phyloP scores from a whole-genome alignment of 345 rosid species.

The Cardamine resedifolia region DNA sequence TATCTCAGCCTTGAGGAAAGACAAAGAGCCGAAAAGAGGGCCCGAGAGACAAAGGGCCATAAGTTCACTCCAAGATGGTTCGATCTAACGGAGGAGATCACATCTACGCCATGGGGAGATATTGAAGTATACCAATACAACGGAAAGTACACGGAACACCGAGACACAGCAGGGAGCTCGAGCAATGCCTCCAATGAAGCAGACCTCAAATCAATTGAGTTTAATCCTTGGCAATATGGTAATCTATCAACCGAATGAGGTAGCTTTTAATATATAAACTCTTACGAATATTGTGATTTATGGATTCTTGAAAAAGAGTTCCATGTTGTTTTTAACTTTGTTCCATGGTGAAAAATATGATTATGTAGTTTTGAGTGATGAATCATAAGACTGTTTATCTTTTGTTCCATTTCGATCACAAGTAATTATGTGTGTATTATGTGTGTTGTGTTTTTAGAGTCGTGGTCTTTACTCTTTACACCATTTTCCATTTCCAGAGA shows the following conservation, averaged over 20 bases:
- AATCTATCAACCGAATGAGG: conserved; percentile 57
- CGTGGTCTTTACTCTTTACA: neutral
- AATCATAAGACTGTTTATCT: conserved; percentile 16
- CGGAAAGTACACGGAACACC: conserved; percentile 59
- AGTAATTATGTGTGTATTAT: conserved; percentile 3
- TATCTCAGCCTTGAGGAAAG: conserved; percentile 68
- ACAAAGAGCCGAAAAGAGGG: conserved; percentile 70
- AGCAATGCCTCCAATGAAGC: conserved; percentile 35
- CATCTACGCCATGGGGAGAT: conserved; percentile 73
- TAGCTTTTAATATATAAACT: conserved; percentile 6
- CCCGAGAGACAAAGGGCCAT: conserved; percentile 58
- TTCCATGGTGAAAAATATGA: conserved; percentile 19
- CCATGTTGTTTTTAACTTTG: conserved; percentile 22
- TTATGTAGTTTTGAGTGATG: conserved; percentile 24
- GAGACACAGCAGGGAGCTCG: conserved; percentile 47
- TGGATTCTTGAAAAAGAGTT: conserved; percentile 17
- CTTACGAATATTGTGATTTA: conserved; percentile 5
- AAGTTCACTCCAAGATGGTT: conserved; percentile 71
- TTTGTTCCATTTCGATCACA: conserved; percentile 12
- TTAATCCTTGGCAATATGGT: conserved; percentile 78
- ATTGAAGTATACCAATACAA: conserved; percentile 67
- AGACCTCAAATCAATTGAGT: conserved; percentile 50
- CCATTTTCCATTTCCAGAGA: neutral
- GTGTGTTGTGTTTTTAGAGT: neutral
- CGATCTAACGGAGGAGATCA: conserved; percentile 58